A percentile compares a stretch with the other conserved stretches of the same genome.
Evolutionary conservation across 2,329 filamentous ascomycete species (phyloP).

Genomic region (Penicillium glabrum): DNA sequence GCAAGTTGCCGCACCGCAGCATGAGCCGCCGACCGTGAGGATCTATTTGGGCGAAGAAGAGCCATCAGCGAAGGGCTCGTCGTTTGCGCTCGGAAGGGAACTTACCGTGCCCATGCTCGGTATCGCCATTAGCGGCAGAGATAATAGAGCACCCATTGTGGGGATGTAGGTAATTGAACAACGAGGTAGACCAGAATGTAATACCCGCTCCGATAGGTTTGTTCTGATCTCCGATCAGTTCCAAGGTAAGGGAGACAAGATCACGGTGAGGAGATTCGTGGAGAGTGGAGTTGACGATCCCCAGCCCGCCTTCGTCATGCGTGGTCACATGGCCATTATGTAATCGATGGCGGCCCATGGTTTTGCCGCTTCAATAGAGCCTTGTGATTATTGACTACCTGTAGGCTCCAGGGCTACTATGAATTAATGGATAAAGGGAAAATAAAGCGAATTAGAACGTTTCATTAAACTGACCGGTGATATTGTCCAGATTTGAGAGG

Average conservation of each 20-base stretch:
- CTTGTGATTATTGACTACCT: neutral
- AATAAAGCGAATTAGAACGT: neutral
- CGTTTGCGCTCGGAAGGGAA: constrained; percentile 35
- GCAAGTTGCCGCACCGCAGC: constrained; percentile 94
- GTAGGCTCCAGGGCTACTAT: neutral
- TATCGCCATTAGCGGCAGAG: constrained; percentile 82
- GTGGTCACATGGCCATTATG: neutral
- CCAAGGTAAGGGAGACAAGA: neutral
- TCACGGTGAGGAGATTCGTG: neutral
- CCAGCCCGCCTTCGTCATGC: constrained; percentile 3
- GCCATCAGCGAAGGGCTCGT: constrained; percentile 17
- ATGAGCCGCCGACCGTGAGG: constrained; percentile 78
- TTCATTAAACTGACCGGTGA: rapidly evolving
- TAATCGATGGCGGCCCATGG: neutral
- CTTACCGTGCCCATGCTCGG: constrained; percentile 80
- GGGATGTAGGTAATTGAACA: neutral
- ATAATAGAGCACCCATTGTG: constrained; percentile 86
- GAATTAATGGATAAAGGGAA: neutral
- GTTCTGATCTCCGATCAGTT: neutral
- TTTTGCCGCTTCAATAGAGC: neutral
- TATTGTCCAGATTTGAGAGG: neutral
- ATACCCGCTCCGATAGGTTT: neutral
- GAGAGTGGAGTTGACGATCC: constrained; percentile 2
- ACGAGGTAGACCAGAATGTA: neutral
- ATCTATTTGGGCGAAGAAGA: constrained; percentile 51